Evolutionary conservation across 164 flowering plant genomes (phyloP), one percentile per base, ranked within the genome.

Genomic region (Annona cherimola): DNA sequence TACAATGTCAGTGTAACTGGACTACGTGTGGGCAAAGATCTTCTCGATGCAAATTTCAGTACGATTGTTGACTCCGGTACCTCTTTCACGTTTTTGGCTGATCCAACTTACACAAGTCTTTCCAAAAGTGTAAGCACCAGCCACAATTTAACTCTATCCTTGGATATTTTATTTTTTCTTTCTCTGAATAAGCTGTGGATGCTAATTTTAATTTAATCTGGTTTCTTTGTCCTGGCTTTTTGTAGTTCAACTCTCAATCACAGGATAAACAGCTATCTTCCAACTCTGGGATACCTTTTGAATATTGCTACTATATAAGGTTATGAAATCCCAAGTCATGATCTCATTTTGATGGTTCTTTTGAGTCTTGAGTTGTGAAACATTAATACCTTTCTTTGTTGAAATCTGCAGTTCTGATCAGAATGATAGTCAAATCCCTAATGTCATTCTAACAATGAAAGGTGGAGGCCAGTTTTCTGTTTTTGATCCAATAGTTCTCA

Each of bases 11-110:
- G 84, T 55, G 68, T 92, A 70, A 86, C 86, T 75, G 82, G 82
- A 69, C 68, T 88, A 11, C 79, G 0, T 39, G 90, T 93, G 71
- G 96, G 85, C 35, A 73, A 61, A 42, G 83, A 67, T 44, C 70
- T 42, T 54, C 70, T 75, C 12, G 71, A 84, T 80, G 46, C 83
- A 59, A 76, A 71, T 57, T 82, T 93, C 64, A 63, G 45, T 79
- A 96, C 97, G 61, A 79, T 92, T 63, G 83, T 93, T 74, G 96
- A 93, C 82, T 79, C 98, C 26, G 98, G 99, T 19, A 86, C 99
- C 74, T 93, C 99, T 4, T 92, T 90, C 76, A 90, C 99, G 43
- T 87, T 83, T 79, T 79, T 96, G 72, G 85, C 77, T 61, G 92
- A 96, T 70, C 98, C 99, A 45, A 87, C 90, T 67, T 96, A 93